phyloP scores from a whole-genome alignment of 2,329 filamentous ascomycete genomes.

The Cercospora sesami region DNA sequence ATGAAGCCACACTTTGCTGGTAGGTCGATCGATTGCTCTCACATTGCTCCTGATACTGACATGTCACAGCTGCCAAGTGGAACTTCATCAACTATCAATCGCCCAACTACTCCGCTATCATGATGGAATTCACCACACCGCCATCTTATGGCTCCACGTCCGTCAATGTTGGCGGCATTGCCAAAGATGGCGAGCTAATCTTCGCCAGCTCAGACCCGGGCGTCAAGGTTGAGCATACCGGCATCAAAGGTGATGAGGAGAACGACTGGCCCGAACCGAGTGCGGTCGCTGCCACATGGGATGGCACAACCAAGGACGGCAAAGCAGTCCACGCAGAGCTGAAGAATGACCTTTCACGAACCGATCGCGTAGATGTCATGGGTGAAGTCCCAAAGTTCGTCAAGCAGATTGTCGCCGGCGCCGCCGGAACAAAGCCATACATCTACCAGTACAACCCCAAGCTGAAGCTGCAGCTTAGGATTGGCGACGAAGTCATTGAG shows the following conservation, averaged over 20 bases:
- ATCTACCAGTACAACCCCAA: conserved; percentile 90
- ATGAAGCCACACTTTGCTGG: conserved; percentile 99
- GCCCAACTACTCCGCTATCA: conserved; percentile 77
- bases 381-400: conserved; percentile 93
- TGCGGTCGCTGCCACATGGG: conserved; percentile 73
- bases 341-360: conserved; percentile 66
- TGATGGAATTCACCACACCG: conserved; percentile 97
- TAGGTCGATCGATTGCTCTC: conserved; percentile 40
- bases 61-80: conserved; percentile 70
- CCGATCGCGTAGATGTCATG: conserved; percentile 93
- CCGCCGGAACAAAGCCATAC: conserved; percentile 91
- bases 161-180: conserved; percentile 80
- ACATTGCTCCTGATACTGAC: conserved; percentile 7
- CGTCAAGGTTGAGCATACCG: conserved; percentile 67
- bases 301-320: conserved; percentile 73
- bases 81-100: conserved; percentile 93
- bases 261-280: conserved; percentile 89
- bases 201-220: conserved; percentile 66
- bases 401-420: conserved; percentile 86
- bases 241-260: conserved; percentile 68
- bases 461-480: conserved; percentile 76
- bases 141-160: conserved; percentile 84
- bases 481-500: conserved; percentile 73
- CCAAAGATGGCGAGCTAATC: conserved; percentile 77
- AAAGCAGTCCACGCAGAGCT: conserved; percentile 69